These are phyloP conservation scores for Cladosporium phlei DNA, from an alignment of 2,329 filamentous ascomycete species.

Conservation along the genomic window DNA sequence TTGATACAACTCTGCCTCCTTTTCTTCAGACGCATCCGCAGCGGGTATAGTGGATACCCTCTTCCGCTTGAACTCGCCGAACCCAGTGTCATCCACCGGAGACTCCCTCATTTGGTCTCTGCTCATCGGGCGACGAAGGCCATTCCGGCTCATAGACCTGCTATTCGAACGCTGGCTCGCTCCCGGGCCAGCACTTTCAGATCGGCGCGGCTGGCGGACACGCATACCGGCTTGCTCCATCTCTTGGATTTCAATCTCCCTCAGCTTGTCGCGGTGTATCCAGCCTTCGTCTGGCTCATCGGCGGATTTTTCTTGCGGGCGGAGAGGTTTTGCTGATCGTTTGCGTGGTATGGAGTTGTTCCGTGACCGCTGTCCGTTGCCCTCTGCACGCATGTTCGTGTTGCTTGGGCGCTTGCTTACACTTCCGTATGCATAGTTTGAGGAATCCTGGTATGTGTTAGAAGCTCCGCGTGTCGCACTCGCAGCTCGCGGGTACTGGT, in stretches of 20 bases:
- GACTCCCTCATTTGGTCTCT: constrained; percentile 21
- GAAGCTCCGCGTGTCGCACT: constrained; percentile 1
- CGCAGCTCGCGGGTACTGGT: constrained; percentile 2
- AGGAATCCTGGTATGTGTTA: constrained; percentile 6
- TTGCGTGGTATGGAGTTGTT: constrained; percentile 8
- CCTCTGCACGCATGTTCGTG: constrained; percentile 12
- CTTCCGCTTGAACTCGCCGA: constrained; percentile 20
- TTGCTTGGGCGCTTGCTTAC: constrained; percentile 11
- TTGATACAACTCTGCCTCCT: constrained; percentile 39
- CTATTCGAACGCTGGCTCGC: constrained; percentile 36
- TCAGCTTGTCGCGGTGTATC: constrained; percentile 82
- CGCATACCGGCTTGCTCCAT: constrained; percentile 71
- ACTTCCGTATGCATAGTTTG: constrained; percentile 3
- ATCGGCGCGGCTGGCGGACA: constrained; percentile 52
- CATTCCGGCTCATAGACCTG: constrained; percentile 27
- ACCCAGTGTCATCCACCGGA: constrained; percentile 17
- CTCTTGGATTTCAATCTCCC: constrained; percentile 74
- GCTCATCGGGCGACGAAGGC: constrained; percentile 20
- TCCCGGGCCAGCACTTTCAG: constrained; percentile 38
- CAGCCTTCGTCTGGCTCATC: constrained; percentile 57
- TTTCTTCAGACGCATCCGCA: constrained; percentile 34
- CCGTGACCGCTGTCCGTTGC: constrained; percentile 6
- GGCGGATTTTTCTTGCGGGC: not conserved
- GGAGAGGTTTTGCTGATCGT: constrained; percentile 8
- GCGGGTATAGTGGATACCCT: constrained; percentile 29